These are phyloP conservation scores for Wallacemonas rigidus DNA, from an alignment of 208 protist genomes.

Conservation along the genomic window DNA sequence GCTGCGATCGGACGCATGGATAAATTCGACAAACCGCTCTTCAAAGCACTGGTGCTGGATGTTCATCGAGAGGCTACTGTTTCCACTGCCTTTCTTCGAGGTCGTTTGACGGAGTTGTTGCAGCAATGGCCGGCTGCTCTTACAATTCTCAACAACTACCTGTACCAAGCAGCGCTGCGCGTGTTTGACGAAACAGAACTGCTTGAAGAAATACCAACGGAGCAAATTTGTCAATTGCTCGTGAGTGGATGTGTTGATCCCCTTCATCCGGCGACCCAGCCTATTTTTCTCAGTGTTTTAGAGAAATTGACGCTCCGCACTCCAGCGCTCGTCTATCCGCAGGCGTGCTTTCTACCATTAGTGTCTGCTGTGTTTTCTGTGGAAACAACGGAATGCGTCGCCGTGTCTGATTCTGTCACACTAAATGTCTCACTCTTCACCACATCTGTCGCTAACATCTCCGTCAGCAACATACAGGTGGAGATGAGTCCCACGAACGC, in stretches of 20 bases:
- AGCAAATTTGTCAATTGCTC: conserved; percentile 18
- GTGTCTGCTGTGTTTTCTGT: conserved; percentile 33
- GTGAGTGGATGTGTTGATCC: conserved; percentile 40
- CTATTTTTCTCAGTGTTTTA: conserved; percentile 23
- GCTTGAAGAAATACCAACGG: conserved; percentile 1
- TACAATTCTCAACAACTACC: conserved; percentile 21
- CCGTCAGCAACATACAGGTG: conserved; percentile 14
- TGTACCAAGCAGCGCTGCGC: conserved; percentile 20
- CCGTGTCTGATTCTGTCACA: conserved; percentile 18
- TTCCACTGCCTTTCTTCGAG: conserved; percentile 21
- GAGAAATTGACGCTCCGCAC: conserved; percentile 12
- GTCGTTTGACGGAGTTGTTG: conserved; percentile 16
- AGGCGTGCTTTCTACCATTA: conserved; percentile 29
- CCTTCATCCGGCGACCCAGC: conserved; percentile 8
- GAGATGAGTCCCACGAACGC: neutral
- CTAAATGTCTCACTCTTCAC: conserved; percentile 34
- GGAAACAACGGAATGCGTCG: conserved; percentile 17
- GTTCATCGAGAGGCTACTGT: conserved; percentile 19
- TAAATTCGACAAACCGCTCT: neutral
- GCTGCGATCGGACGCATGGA: neutral
- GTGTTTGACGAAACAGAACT: neutral
- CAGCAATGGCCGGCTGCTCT: conserved; percentile 21
- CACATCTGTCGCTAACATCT: conserved; percentile 21
- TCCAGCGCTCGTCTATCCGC: conserved; percentile 30
- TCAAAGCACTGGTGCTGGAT: conserved; percentile 4